Percentiles rank a stretch among this genome's conserved stretches.
These are phyloP conservation scores for Meira nashicola DNA, from an alignment of 1,284 basidiomycete species.

Conservation along the genomic window DNA sequence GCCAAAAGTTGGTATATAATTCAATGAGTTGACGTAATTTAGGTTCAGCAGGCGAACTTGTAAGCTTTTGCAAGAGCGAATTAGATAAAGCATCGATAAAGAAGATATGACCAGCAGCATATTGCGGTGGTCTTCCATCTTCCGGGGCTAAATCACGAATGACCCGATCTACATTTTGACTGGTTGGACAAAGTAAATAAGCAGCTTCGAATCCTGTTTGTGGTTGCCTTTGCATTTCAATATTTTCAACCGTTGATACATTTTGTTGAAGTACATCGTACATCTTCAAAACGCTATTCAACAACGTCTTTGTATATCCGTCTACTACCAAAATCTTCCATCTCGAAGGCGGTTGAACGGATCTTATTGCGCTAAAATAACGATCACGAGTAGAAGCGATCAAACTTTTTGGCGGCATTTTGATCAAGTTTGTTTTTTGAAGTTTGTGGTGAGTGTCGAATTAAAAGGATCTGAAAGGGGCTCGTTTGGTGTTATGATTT, in stretches of 20 bases:
- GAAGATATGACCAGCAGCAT: conserved; percentile 84
- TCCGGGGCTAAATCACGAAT: conserved; percentile 57
- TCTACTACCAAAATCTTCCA: conserved; percentile 99
- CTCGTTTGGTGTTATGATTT: no score
- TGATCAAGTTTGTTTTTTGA: no score
- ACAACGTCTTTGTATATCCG: conserved; percentile 76
- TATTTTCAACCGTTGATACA: conserved; percentile 48
- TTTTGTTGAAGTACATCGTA: conserved; percentile 56
- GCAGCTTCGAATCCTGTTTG: conserved; percentile 43
- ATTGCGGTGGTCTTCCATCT: conserved; percentile 58
- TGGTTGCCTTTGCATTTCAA: conserved; percentile 35
- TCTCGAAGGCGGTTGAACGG: conserved; percentile 51
- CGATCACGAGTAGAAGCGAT: conserved; percentile 11
- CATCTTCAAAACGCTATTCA: conserved; percentile 82
- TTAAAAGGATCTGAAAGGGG: no score
- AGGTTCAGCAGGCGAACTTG: conserved; percentile 44
- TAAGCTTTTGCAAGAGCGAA: conserved; percentile 41
- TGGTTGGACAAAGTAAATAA: conserved; percentile 90
- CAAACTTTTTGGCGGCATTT: no score
- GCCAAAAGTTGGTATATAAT: conserved; percentile 49
- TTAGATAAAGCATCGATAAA: conserved; percentile 67
- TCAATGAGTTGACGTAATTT: conserved; percentile 48
- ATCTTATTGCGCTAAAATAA: conserved; percentile 43
- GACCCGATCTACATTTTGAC: conserved; percentile 85
- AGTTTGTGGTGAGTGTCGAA: no score